Evolutionary conservation across 1,284 basidiomycete genomes (phyloP), one percentile per base, ranked within the genome.

Genomic region (Termitomyces sp.): DNA sequence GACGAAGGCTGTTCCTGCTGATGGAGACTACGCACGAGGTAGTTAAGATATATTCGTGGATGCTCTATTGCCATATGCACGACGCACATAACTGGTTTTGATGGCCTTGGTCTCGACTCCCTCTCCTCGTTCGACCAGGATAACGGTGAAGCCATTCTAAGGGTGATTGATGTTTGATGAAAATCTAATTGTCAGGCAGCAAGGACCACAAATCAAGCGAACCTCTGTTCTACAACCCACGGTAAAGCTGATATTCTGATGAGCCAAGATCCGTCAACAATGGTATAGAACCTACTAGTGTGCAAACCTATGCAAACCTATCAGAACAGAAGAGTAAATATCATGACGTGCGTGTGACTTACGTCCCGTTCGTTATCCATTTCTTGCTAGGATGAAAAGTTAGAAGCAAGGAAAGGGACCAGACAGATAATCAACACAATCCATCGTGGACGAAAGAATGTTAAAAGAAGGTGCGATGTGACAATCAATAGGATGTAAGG

Each of bases 1-100:
- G 61, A 95, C 77, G 65, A 84, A 94, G 5, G 90, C 88, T 1
- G 91, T 93, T 14, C 90, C 89, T 8, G 90, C 86, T 1, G 87
- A 71, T 2, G 83, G 61, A 0, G 87, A 89, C 73, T 92, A 73
- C 7, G 78, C 72, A 54, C 78, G 72, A 34, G 85, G 78, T 48
- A 74, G 59, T 88, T 79, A 57, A 84, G 81, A 3, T 83, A 7
- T 8, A 14, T 14, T 28, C 31, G 42, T 21, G 21, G 33, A 14
- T 86, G 53, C 86, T 78, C 18, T 82, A 84, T 16, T 9, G 24
- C 50, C 82, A 66, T 49, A 91, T 81, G 44, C 80, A 66, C 78
- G 54, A 89, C 87, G 14, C 53, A 61, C 8, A 81, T 70, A 40
- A 77, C 60, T 8, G 10, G 87, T 90, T 68, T 90, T 89, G 74